Percentiles rank a stretch among this genome's conserved stretches.
These are phyloP conservation scores for Thermomucor indicae-seudaticae DNA, from an alignment of 371 early-diverging fungal species.

Conservation along the genomic window DNA sequence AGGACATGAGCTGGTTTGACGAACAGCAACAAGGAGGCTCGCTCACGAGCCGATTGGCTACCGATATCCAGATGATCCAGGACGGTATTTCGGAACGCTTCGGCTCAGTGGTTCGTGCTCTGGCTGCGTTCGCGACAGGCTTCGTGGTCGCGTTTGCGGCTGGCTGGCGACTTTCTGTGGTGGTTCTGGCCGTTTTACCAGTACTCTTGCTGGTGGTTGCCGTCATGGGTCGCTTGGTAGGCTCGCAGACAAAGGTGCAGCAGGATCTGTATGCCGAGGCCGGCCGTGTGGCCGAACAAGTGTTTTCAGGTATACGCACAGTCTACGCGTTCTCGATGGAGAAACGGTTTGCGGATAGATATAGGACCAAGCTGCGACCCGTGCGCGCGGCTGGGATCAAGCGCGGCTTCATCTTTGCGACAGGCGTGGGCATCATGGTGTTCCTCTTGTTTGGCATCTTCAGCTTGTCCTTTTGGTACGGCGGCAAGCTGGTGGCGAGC, in stretches of 20 bases:
- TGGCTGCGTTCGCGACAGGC: conserved; percentile 71
- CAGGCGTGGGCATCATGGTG: conserved; percentile 45
- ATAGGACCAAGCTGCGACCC: conserved; percentile 37
- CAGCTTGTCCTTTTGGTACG: conserved; percentile 64
- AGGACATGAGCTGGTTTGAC: conserved; percentile 79
- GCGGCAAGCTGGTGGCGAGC: conserved; percentile 40
- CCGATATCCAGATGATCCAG: conserved; percentile 70
- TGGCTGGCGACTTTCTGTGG: conserved; percentile 79
- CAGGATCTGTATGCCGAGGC: conserved; percentile 52
- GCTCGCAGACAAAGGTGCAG: conserved; percentile 27
- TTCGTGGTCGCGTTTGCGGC: conserved; percentile 76
- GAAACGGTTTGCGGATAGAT: conserved; percentile 49
- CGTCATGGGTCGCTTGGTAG: conserved; percentile 59
- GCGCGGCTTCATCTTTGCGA: conserved; percentile 36
- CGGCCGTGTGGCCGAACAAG: conserved; percentile 76
- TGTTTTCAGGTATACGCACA: conserved; percentile 69
- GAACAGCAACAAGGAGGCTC: conserved; percentile 53
- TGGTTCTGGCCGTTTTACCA: conserved; percentile 62
- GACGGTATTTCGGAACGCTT: conserved; percentile 85
- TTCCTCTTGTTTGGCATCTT: conserved; percentile 53
- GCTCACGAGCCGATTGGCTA: conserved; percentile 64
- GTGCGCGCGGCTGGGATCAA: conserved; percentile 31
- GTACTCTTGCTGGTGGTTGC: conserved; percentile 28
- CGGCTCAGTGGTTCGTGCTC: conserved; percentile 57
- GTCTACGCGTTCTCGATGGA: conserved; percentile 73